Percentiles rank a stretch among this genome's conserved stretches.
These are phyloP conservation scores for Hemerocallis citrina DNA, from an alignment of 106 monocot genomes.

Conservation along the genomic window DNA sequence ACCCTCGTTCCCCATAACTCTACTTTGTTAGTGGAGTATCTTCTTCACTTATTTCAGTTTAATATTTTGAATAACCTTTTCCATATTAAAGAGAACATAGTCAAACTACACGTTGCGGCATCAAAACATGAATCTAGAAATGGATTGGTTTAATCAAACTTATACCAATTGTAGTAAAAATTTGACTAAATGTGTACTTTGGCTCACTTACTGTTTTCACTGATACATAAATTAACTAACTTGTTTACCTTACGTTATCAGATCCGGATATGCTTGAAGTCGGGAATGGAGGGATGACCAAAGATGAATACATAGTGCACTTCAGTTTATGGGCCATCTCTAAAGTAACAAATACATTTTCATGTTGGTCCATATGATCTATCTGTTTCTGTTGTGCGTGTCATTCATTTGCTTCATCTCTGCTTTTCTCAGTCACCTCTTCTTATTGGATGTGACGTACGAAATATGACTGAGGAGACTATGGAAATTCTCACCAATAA, in stretches of 20 bases:
- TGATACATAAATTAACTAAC: not conserved
- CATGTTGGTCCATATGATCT: not conserved
- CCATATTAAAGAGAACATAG: no score
- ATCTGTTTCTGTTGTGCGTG: not conserved
- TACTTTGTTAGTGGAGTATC: no score
- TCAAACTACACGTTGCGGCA: no score
- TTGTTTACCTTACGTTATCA: conserved; percentile 3
- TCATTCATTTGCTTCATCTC: not conserved
- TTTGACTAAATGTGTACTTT: no score
- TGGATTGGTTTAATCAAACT: no score
- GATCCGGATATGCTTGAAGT: conserved; percentile 96
- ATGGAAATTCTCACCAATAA: conserved; percentile 41
- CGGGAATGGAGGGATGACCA: conserved; percentile 84
- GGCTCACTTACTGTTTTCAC: not conserved
- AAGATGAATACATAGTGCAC: conserved; percentile 67
- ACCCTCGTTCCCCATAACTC: no score
- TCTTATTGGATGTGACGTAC: conserved; percentile 68
- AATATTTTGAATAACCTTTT: no score
- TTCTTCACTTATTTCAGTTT: no score
- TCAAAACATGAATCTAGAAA: no score
- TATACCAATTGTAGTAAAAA: no score
- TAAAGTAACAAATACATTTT: conserved; percentile 35
- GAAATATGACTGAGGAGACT: conserved; percentile 50
- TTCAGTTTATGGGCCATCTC: conserved; percentile 88
- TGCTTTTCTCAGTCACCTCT: conserved; percentile 50